These are phyloP conservation scores for Lachnellula arida DNA, from an alignment of 2,329 filamentous ascomycete species.

Conservation along the genomic window DNA sequence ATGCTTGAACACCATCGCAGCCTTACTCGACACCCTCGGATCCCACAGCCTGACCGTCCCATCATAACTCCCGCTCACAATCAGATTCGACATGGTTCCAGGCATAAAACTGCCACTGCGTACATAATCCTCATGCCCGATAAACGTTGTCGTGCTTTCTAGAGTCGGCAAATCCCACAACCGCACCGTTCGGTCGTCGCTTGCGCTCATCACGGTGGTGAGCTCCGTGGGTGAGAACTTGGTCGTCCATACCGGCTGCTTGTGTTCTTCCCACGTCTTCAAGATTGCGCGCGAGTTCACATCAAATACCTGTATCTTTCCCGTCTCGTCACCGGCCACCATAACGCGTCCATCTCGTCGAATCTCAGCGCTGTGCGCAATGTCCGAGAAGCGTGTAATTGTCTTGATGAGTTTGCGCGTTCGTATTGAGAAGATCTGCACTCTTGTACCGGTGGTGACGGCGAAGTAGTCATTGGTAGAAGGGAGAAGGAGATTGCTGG, in stretches of 20 bases:
- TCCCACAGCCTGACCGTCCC: slow-evolving; percentile 93
- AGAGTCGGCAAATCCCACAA: slow-evolving; percentile 90
- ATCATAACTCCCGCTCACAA: slow-evolving; percentile 92
- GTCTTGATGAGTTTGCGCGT: slow-evolving; percentile 91
- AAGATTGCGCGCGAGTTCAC: slow-evolving; percentile 83
- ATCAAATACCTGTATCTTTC: slow-evolving; percentile 93
- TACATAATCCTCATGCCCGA: slow-evolving; percentile 90
- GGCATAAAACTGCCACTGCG: slow-evolving; percentile 84
- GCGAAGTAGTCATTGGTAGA: slow-evolving; percentile 71
- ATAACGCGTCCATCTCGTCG: slow-evolving; percentile 83
- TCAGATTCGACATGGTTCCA: slow-evolving; percentile 59
- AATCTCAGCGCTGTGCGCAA: slow-evolving; percentile 84
- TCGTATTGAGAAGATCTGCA: slow-evolving; percentile 90
- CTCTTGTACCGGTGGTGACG: slow-evolving; percentile 87
- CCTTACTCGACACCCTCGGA: slow-evolving; percentile 63
- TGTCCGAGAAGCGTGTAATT: slow-evolving; percentile 88
- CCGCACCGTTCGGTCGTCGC: slow-evolving; percentile 88
- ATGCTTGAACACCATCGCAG: slow-evolving; percentile 93
- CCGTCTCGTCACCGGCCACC: slow-evolving; percentile 86
- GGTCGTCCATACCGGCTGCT: slow-evolving; percentile 88
- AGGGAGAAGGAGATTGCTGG: slow-evolving; percentile 36
- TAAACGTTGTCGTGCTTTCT: slow-evolving; percentile 69
- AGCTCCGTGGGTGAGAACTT: slow-evolving; percentile 87
- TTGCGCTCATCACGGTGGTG: slow-evolving; percentile 81
- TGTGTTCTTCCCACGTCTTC: slow-evolving; percentile 92